phyloP scores from a whole-genome alignment of 2,329 filamentous ascomycete species.

The Ophiognomonia clavigignenti-juglandacearum region DNA sequence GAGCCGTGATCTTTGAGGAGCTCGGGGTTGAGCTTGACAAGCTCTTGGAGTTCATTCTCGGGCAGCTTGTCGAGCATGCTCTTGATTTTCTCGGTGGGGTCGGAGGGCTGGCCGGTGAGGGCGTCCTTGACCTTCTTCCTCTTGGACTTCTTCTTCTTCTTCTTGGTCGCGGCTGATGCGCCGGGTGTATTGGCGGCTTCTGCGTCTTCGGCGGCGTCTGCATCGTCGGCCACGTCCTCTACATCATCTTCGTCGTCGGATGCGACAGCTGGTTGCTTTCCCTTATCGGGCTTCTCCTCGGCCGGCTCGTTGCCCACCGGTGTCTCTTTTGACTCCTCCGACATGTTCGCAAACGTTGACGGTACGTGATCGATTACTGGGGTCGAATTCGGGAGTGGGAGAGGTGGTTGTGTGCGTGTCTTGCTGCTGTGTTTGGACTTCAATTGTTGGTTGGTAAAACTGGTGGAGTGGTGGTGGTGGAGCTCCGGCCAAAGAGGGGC shows the following conservation, averaged over 20 bases:
- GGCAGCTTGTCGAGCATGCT: constrained; percentile 50
- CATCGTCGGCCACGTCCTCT: constrained; percentile 33
- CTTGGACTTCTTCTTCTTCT: constrained; percentile 65
- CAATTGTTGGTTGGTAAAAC: neutral
- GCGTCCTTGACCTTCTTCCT: constrained; percentile 54
- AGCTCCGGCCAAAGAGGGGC: too few relatives aligned
- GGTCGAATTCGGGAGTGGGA: neutral
- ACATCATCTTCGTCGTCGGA: constrained; percentile 43
- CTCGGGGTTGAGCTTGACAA: constrained; percentile 69
- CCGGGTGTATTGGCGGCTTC: constrained; percentile 25
- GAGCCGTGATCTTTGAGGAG: constrained; percentile 53
- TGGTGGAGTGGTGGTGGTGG: too few relatives aligned
- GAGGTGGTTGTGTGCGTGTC: neutral
- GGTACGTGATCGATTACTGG: neutral
- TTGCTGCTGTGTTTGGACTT: too few relatives aligned
- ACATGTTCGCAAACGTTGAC: constrained; percentile 27
- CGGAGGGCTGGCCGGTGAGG: constrained; percentile 30
- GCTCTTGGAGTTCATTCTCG: constrained; percentile 55
- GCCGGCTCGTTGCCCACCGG: constrained; percentile 40
- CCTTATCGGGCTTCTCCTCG: constrained; percentile 32
- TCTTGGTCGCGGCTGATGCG: constrained; percentile 39
- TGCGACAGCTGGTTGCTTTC: constrained; percentile 40
- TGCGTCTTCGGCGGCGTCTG: constrained; percentile 31
- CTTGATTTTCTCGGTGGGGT: constrained; percentile 37
- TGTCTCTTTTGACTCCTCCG: constrained; percentile 56